Base-by-base conservation (phyloP, 305 asterid genomes). In the Striga hermonthica region DNA sequence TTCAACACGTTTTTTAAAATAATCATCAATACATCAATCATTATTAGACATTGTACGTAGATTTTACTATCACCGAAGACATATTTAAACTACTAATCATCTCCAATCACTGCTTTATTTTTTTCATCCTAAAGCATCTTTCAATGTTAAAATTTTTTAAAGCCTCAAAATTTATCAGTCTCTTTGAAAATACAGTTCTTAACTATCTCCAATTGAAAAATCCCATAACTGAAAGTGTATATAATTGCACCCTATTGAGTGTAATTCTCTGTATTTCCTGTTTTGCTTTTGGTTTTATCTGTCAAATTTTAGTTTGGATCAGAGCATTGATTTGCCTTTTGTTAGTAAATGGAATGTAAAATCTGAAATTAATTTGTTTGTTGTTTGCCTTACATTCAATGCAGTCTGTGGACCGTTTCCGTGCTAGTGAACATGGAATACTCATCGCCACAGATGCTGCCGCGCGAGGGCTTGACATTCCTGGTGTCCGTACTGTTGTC, bases 371-470 rank as follows among this genome's bases (percentile, higher is more conserved):
- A 47, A n/a, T 79, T 66, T 60, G 12, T 79, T 64, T 57, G 57
- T 61, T 75, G 72, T 54, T 60, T 60, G 44, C 77, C 40, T 78
- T 74, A 14, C 69, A 65, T 16, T 56, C 64, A 64, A 70, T 83
- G 81, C 90, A 93, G 99, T 91, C 96, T 53, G 79, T 93, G 60
- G 99, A 93, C 76, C 96, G 92, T 61, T 90, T 93, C 70, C 95
- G 96, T 63, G 84, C 76, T 66, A 75, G 76, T 69, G 95, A 86
- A 65, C 82, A 90, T 73, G 80, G 86, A 14, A 83, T 88, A 72
- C 99, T 93, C 66, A 77, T 88, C 66, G 97, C 99, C 49, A 88
- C 99, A 37, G 99, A 93, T 80, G 97, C 95, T 64, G 97, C 95
- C 22, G 97, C 96, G 13, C 81, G 97, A 75, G 99, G 99, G 60